Percentiles rank a stretch among this genome's conserved stretches.
Evolutionary conservation across 2,329 filamentous ascomycete species (phyloP).

Genomic region (Colletotrichum sp.): DNA sequence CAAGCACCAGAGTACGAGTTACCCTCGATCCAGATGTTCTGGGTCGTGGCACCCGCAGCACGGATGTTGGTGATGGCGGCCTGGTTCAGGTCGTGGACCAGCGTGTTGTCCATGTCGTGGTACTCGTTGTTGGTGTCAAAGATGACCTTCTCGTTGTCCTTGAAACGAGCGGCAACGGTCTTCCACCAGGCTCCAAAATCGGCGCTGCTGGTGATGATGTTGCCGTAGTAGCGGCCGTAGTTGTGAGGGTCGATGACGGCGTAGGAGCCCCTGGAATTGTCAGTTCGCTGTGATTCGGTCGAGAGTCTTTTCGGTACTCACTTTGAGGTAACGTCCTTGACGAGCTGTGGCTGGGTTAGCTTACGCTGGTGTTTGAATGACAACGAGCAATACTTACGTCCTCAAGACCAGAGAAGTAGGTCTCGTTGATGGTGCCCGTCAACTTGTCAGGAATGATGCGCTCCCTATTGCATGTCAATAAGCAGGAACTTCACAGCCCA

Average conservation of each 20-base stretch:
- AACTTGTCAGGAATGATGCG: conserved; percentile 51
- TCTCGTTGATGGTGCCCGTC: conserved; percentile 40
- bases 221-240: conserved; percentile 53
- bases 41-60: conserved; percentile 53
- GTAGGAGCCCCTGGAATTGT: conserved; percentile 35
- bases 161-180: conserved; percentile 54
- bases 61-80: conserved; percentile 63
- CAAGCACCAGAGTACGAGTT: conserved; percentile 54
- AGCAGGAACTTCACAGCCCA: too few species aligned
- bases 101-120: conserved; percentile 59
- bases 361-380: too few species aligned
- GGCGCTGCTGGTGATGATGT: conserved; percentile 50
- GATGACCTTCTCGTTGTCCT: conserved; percentile 54
- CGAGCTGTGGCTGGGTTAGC: conserved; percentile 6
- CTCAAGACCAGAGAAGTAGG: conserved; percentile 43
- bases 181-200: conserved; percentile 60
- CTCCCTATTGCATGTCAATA: conserved; percentile 45
- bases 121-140: conserved; percentile 68
- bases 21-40: conserved; percentile 55
- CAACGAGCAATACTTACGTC: conserved; percentile 6
- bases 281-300: neutral
- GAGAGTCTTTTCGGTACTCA: neutral
- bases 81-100: conserved; percentile 61
- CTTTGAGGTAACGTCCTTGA: conserved; percentile 35
- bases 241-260: conserved; percentile 61